These are phyloP conservation scores for Cladosporium colombiae DNA, from an alignment of 2,329 filamentous ascomycete genomes.

Conservation along the genomic window DNA sequence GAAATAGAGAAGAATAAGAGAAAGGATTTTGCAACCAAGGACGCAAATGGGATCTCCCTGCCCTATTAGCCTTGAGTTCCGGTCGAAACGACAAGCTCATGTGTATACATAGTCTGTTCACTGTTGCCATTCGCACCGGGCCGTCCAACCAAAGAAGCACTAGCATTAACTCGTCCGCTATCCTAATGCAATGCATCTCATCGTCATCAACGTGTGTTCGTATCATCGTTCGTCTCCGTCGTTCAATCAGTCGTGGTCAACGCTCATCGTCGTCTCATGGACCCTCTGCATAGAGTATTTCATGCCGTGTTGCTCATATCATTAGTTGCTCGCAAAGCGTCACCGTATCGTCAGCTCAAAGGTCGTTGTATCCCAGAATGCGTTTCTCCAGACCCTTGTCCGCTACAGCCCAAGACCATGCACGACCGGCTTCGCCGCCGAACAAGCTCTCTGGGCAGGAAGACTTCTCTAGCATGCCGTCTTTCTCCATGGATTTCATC, in stretches of 20 bases:
- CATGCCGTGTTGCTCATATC: background rate
- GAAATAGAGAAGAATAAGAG: no score
- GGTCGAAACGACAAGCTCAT: background rate
- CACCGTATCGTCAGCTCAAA: constrained; percentile 34
- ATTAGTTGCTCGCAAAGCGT: background rate
- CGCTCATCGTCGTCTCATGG: background rate
- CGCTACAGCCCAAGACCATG: constrained; percentile 47
- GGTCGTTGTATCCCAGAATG: constrained; percentile 53
- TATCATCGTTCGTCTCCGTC: background rate
- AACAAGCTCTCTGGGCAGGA: constrained; percentile 53
- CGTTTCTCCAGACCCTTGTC: constrained; percentile 49
- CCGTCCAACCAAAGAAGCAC: background rate
- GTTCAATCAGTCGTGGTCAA: background rate
- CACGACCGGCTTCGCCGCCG: constrained; percentile 45
- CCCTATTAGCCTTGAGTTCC: background rate
- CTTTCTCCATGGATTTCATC: constrained; percentile 55
- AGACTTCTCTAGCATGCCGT: constrained; percentile 54
- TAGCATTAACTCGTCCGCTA: background rate
- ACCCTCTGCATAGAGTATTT: background rate
- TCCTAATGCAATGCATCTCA: background rate
- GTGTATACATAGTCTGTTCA: background rate
- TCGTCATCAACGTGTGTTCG: background rate
- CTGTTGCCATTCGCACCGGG: background rate
- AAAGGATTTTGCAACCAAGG: background rate
- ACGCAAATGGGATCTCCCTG: background rate